Conservation (phyloP, 2,329 filamentous ascomycete species). For the Magnaporthales sp. region DNA sequence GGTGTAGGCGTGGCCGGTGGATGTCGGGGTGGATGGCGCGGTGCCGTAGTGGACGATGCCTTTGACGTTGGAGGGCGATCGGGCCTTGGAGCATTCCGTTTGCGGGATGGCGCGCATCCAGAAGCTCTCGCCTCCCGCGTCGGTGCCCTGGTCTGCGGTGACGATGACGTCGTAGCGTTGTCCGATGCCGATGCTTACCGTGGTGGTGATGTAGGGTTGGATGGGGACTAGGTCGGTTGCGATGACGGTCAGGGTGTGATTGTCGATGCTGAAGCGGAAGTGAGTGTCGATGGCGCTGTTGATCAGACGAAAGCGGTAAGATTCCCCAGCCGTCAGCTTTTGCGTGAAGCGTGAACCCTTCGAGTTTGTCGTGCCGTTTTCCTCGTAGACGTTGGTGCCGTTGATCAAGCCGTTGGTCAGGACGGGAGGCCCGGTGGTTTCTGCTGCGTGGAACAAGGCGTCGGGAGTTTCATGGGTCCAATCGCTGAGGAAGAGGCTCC, state of each 20-base stretch:
- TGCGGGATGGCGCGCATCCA: slow-evolving; percentile 16
- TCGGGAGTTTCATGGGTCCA: slow-evolving; percentile 42
- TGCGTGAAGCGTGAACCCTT: slow-evolving; percentile 1
- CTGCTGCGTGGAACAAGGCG: slow-evolving; percentile 20
- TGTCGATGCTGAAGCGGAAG: slow-evolving; percentile 49
- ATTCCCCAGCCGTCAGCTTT: slow-evolving; percentile 31
- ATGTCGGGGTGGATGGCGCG: slow-evolving; percentile 6
- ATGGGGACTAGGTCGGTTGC: slow-evolving; percentile 56
- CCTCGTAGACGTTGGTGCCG: slow-evolving; percentile 5
- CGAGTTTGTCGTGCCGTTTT: not conserved
- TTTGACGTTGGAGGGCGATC: slow-evolving; percentile 2
- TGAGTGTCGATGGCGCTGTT: slow-evolving; percentile 44
- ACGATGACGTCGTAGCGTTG: slow-evolving; percentile 36
- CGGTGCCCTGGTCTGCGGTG: slow-evolving; percentile 19
- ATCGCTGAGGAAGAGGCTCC: slow-evolving; percentile 48
- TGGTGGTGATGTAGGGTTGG: slow-evolving; percentile 51
- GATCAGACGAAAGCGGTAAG: slow-evolving; percentile 50
- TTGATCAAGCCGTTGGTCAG: slow-evolving; percentile 7
- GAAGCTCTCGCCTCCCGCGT: slow-evolving; percentile 13
- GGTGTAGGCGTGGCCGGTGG: not conserved
- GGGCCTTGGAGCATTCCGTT: not conserved
- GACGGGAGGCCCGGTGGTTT: slow-evolving; percentile 16
- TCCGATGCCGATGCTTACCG: slow-evolving; percentile 47
- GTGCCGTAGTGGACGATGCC: slow-evolving; percentile 17
- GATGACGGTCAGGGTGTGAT: slow-evolving; percentile 54